Base-by-base conservation (phyloP, 2,329 filamentous ascomycete species). In the Lachnellula cervina region DNA sequence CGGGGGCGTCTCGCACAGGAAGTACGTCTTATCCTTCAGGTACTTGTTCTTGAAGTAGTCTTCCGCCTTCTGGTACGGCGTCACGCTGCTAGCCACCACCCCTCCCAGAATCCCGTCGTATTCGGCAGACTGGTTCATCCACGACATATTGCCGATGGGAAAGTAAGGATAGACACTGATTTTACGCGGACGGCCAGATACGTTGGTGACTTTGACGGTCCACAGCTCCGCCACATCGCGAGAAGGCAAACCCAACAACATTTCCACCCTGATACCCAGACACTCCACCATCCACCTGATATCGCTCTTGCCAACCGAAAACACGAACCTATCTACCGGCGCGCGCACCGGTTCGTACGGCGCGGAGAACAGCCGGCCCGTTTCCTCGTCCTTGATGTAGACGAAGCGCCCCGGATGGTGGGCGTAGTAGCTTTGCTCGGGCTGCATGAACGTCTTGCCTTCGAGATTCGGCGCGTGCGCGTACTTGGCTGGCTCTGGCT, bases 401-500 rank as follows among this genome's bases (percentile, higher is more conserved):
- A 82, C 79, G 62, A 83, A 83, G 3, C 80, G 79, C 42, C 80
- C 80, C 2, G 80, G 79, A 62, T 83, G 79, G 64, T 82, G 78
- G 7, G 77, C 71, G 62, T 81, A 83, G 71, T 83, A 83, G 66
- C 77, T 79, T 62, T 80, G 78, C 68, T 83, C 80, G 1, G 80
- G 80, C 64, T 83, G 80, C 79, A 83, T 83, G 64, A 83, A 83
- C 3, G 80, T 82, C 66, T 76, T 79, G 57, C 77, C 77, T 67
- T 83, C 80, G 55, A 82, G 73, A 55, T 80, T 82, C 11, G 80
- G 80, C 8, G 79, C 77, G 59, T 82, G 74, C n/a, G 79, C 76
- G 68, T 83, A 83, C 66, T 83, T 83, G 55, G 79, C 76, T 34
- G 80, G 80, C 68, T 83, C 80, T 0, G 80, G 80, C 66, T 82